These are phyloP conservation scores for Cercospora beticola DNA, from an alignment of 2,329 filamentous ascomycete genomes.

Conservation along the genomic window DNA sequence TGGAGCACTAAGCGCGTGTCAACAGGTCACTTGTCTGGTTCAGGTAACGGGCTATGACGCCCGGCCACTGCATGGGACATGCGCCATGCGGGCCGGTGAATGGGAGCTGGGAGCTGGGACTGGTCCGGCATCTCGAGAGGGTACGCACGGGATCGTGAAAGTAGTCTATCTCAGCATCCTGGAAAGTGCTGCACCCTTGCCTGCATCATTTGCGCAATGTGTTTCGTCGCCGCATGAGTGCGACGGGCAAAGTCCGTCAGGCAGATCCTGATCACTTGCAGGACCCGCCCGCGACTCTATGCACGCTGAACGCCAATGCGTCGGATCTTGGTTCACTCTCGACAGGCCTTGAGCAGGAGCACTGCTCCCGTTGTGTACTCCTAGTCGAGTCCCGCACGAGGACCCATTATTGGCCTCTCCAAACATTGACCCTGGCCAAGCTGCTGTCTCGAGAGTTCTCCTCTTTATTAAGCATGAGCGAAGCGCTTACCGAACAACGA, in stretches of 20 bases:
- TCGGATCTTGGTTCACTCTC: conserved; percentile 27
- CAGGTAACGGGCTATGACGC: conserved; percentile 22
- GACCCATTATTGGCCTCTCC: conserved; percentile 20
- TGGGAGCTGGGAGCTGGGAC: conserved; percentile 28
- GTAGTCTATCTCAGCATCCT: conserved; percentile 24
- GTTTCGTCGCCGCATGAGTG: conserved; percentile 30
- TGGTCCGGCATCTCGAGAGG: conserved; percentile 21
- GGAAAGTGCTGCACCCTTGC: conserved; percentile 22
- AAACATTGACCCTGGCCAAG: conserved; percentile 18
- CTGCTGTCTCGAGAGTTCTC: conserved; percentile 14
- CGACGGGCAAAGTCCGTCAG: conserved; percentile 26
- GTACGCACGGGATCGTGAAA: conserved; percentile 25
- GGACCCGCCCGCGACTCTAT: conserved; percentile 25
- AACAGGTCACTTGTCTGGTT: conserved; percentile 26
- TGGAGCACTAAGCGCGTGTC: conserved; percentile 28
- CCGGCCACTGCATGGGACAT: conserved; percentile 24
- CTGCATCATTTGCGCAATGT: conserved; percentile 30
- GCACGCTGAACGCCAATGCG: conserved; percentile 27
- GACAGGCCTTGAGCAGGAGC: conserved; percentile 19
- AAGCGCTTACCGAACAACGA: conserved; percentile 19
- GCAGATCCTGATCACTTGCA: conserved; percentile 28
- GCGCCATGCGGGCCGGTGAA: conserved; percentile 25
- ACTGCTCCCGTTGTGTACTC: conserved; percentile 24
- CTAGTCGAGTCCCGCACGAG: conserved; percentile 25
- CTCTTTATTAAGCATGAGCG: conserved; percentile 17